Evolutionary conservation across 225 moss, liverwort and hornwort genomes (phyloP).

Genomic region (Anthoceros angustus): DNA sequence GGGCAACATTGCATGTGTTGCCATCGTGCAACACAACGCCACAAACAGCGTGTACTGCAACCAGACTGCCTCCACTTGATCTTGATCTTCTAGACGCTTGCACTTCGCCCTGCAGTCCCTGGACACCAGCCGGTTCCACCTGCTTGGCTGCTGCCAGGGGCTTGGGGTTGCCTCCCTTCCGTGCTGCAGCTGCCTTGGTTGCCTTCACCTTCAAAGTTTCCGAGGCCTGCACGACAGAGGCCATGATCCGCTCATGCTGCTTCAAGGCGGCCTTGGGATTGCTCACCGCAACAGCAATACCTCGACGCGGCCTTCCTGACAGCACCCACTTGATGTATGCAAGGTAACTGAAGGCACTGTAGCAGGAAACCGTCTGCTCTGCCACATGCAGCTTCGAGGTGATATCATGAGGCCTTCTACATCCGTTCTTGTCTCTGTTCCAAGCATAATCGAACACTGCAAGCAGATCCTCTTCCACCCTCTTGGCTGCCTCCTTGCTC

Average conservation of each 20-base stretch:
- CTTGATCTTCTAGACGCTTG: background rate
- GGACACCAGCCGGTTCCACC: background rate
- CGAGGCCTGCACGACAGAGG: background rate
- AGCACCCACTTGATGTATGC: background rate
- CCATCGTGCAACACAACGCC: background rate
- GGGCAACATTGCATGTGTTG: background rate
- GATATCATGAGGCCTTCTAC: conserved; percentile 58
- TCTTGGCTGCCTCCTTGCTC: conserved; percentile 54
- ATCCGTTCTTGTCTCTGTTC: conserved; percentile 59
- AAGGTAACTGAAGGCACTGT: background rate
- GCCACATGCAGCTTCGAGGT: conserved; percentile 43
- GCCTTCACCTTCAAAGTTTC: background rate
- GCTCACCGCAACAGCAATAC: background rate
- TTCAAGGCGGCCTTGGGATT: background rate
- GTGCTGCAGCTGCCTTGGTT: background rate
- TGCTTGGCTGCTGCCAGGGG: background rate
- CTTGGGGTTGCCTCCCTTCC: background rate
- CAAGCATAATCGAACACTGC: conserved; percentile 80
- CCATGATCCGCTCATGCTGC: background rate
- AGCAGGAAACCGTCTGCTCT: background rate
- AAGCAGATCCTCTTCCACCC: conserved; percentile 46
- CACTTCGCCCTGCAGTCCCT: background rate
- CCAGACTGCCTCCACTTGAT: background rate
- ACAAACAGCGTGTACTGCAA: background rate
- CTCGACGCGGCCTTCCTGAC: background rate